Evolutionary conservation across 2,329 filamentous ascomycete species (phyloP).

Genomic region (Fusarium sp.): DNA sequence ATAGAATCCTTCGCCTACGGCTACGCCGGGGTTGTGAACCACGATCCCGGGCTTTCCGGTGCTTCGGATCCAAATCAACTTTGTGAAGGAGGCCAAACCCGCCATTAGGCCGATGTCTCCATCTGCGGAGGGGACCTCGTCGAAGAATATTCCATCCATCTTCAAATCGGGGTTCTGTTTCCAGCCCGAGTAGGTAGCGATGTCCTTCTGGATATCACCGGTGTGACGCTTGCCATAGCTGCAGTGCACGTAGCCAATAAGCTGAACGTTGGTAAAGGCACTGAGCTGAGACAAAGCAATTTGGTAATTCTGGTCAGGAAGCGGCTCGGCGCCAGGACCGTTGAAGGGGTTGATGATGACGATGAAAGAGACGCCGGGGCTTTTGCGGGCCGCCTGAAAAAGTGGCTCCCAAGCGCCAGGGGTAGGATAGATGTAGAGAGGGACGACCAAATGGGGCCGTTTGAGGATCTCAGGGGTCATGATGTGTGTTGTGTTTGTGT

Average conservation of each 20-base stretch:
- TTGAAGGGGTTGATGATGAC: conserved; percentile 10
- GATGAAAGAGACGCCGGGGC: conserved; percentile 1
- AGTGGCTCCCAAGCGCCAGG: conserved; percentile 10
- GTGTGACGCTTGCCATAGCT: conserved; percentile 23
- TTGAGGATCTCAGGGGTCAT: neutral
- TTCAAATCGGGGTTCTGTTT: conserved; percentile 13
- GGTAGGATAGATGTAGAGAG: conserved; percentile 12
- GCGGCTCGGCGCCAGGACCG: neutral
- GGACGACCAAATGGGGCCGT: neutral
- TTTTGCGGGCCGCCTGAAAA: neutral
- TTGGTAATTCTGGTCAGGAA: conserved; percentile 1
- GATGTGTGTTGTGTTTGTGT: neutral
- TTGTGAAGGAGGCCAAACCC: conserved; percentile 24
- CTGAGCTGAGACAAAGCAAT: neutral
- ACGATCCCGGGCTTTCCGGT: neutral
- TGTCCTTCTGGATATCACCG: conserved; percentile 15
- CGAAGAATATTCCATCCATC: conserved; percentile 36
- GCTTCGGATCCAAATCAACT: neutral
- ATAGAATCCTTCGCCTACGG: neutral
- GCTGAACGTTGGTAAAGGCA: neutral
- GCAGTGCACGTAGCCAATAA: conserved; percentile 36
- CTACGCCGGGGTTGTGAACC: conserved; percentile 4
- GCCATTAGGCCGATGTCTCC: neutral
- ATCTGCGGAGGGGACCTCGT: conserved; percentile 26
- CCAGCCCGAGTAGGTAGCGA: conserved; percentile 28